Conservation (phyloP, 148 eudicot species). For the Amaranthus hypochondriacus region DNA sequence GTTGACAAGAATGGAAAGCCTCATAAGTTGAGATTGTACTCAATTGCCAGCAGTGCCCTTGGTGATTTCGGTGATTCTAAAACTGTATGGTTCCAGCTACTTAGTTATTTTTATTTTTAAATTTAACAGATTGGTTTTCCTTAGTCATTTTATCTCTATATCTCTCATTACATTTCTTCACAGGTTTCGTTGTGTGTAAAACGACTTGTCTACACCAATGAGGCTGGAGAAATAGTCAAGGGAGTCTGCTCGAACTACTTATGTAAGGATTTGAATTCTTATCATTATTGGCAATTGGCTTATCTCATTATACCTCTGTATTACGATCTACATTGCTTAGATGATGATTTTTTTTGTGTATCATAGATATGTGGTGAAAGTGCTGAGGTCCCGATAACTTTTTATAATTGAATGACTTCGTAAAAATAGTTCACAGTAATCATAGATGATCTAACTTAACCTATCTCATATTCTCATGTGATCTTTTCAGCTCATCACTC, state of each 20-base stretch:
- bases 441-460: not conserved
- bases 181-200: conserved; percentile 99
- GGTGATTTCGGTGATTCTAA: conserved; percentile 98
- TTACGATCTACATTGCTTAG: not conserved
- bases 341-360: not conserved
- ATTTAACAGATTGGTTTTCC: not conserved
- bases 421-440: not conserved
- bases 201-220: conserved; percentile 95
- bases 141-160: not conserved
- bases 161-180: not conserved
- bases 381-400: not conserved
- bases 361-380: not conserved
- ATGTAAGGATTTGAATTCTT: conserved; percentile 53
- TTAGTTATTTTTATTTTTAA: not conserved
- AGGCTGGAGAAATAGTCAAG: conserved; percentile 77
- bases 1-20: conserved; percentile 96
- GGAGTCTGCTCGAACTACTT: conserved; percentile 99
- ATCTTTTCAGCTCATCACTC: not conserved
- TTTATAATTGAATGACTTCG: too few relatives aligned
- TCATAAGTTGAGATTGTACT: conserved; percentile 92
- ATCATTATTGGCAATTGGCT: not conserved
- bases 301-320: not conserved
- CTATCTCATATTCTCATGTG: not conserved
- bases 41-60: conserved; percentile 97
- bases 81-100: conserved; percentile 52